Evolutionary conservation across 805 yeast species (phyloP), one percentile per base, ranked within the genome.

Genomic region (Alloascoidea africana): DNA sequence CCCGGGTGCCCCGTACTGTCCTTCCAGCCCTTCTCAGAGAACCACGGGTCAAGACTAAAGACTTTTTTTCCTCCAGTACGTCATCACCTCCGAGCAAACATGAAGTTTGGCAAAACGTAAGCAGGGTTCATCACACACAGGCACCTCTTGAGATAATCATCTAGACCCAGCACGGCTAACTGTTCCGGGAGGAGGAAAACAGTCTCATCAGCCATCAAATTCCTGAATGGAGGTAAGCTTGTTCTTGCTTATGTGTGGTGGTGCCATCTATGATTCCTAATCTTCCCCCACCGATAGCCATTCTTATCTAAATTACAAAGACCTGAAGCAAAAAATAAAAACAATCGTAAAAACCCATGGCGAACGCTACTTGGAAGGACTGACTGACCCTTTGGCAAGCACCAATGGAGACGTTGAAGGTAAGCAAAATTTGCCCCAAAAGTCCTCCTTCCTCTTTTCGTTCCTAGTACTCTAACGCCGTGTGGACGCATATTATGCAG

Each of bases 251-350:
- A 17, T 32, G 18, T 14, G 16, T 8, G 3, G 5, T 15, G 18
- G 5, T n/a, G 6, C 16, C 8, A 34, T 17, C 27, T 18, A 6
- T 33, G n/a, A 14, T 38, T 38, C 13, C 16, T n/a, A 18, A n/a
- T 27, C 8, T 3, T 16, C 23, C 4, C 17, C 13, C 14, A 34
- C 27, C 38, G 17, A 13, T 41, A 57, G 68, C 36, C 70, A 72
- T 41, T 69, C 68, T 49, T 89, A 89, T 51, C 70, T 89, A 66
- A 81, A 84, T 59, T 89, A 89, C 59, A 89, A 86, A 55, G 73
- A 68, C 36, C 65, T 89, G 46, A 89, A 89, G 61, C 76, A 80
- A 50, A 71, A 73, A 48, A 82, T 89, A 58, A 83, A 83, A 54
- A 67, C 65, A 33, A 70, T 83, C 16, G 69, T 65, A 19, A 45